Evolutionary conservation across 1,139 yeast species (phyloP).

Genomic region (Yamadazyma epiphylla): DNA sequence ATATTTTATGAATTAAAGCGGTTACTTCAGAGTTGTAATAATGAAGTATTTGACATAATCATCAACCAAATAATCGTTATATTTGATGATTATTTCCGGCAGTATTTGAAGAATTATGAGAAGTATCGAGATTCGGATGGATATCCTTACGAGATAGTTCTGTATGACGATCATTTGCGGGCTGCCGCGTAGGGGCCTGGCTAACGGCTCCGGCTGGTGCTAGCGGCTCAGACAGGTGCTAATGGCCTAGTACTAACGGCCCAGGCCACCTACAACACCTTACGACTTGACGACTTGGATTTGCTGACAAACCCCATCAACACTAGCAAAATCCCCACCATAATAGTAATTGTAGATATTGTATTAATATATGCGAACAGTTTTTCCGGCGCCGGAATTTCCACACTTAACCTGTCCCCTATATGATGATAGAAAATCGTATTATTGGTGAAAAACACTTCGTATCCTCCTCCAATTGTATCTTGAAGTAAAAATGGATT

Average conservation of each 20-base stretch:
- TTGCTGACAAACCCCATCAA: too few species aligned
- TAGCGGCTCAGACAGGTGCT: too few species aligned
- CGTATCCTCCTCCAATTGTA: slow-evolving; percentile 32
- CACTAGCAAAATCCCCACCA: slow-evolving; percentile 11
- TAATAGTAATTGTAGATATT: slow-evolving; percentile 10
- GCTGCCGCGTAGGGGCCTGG: too few species aligned
- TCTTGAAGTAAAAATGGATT: slow-evolving; percentile 34
- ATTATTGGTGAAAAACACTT: slow-evolving; percentile 36
- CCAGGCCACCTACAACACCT: too few species aligned
- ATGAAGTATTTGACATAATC: slow-evolving; percentile 5
- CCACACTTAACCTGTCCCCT: slow-evolving; percentile 1
- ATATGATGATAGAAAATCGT: slow-evolving; percentile 36
- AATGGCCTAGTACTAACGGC: too few species aligned
- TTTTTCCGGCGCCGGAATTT: slow-evolving; percentile 10
- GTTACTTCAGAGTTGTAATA: background rate
- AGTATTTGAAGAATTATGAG: background rate
- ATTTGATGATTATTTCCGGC: slow-evolving; percentile 7
- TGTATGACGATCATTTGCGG: slow-evolving; percentile 13
- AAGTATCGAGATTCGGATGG: background rate
- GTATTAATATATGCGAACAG: slow-evolving; percentile 9
- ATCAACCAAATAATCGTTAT: slow-evolving; percentile 7
- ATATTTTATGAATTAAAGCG: background rate
- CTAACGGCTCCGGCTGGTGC: too few species aligned
- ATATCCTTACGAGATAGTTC: slow-evolving; percentile 12
- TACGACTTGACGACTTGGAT: too few species aligned